These are phyloP conservation scores for Rhynchosporium secalis DNA, from an alignment of 2,329 filamentous ascomycete genomes.

Conservation along the genomic window DNA sequence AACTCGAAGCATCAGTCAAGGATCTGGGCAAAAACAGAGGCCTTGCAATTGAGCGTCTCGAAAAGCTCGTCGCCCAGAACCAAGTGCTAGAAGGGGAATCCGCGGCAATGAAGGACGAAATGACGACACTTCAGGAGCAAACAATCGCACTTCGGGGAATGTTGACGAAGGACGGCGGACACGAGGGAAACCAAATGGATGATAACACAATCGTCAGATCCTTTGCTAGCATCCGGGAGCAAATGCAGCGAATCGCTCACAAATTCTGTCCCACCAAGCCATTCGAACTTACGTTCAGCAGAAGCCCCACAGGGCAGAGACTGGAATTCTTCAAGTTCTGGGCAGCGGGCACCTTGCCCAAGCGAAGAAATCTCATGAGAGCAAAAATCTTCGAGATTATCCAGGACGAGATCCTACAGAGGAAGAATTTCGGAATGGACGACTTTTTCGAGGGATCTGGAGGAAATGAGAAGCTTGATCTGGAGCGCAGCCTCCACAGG, in stretches of 20 bases:
- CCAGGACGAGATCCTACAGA: background rate
- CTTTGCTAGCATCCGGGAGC: background rate
- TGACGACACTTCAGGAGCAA: background rate
- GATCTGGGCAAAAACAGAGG: no score
- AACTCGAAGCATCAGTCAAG: no score
- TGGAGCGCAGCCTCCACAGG: background rate
- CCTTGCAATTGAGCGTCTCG: background rate
- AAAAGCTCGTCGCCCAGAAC: background rate
- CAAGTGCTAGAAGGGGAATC: background rate
- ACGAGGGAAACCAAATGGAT: background rate
- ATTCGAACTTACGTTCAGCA: background rate
- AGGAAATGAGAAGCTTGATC: background rate
- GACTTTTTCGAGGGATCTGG: background rate
- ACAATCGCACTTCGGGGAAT: background rate
- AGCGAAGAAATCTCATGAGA: background rate
- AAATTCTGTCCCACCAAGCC: background rate
- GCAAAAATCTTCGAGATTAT: background rate
- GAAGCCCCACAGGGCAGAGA: no score
- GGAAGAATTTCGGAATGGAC: background rate
- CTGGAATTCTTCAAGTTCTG: background rate
- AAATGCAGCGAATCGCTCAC: conserved; percentile 4
- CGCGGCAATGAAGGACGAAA: background rate
- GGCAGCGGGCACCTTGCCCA: background rate
- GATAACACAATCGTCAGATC: background rate
- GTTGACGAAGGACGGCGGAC: background rate